Base-by-base conservation (phyloP, 805 yeast genomes). In the Metschnikowia borealis region DNA sequence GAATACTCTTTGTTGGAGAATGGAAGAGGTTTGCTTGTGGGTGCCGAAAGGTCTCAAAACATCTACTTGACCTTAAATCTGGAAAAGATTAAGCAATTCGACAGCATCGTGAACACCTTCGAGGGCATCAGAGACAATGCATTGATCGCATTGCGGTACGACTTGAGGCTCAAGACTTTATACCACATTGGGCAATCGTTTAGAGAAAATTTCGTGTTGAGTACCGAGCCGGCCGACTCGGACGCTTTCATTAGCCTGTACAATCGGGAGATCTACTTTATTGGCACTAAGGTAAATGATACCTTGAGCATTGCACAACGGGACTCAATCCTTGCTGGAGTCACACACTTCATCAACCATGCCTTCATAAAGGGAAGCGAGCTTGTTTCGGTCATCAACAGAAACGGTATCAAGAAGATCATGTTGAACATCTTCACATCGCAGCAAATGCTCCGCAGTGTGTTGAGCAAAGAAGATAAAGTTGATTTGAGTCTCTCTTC, bases 381-480 rank as follows among this genome's bases (percentile, higher is more conserved):
- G 23, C 65, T 77, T 47, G 70, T 87, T 7, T 64, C 65, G 18
- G 74, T 71, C 44, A 69, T 84, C 58, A 84, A 83, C 62, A 67
- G 68, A 17, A 74, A 77, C 53, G 91, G 92, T 33, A 72, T 84
- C 49, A 77, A 79, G 56, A 77, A 80, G 55, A 68, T 86, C 53
- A 68, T 80, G 51, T 70, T 81, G 56, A 85, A 85, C 61, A 80
- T 86, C 18, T 72, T 81, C 47, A 82, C 85, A 0, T 65, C 85
- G 39, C 89, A 84, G 66, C 91, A 85, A 62, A 79, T 83, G 78
- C 73, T 86, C 49, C 75, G 86, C 52, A 81, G 79, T 52, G 74
- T 85, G 33, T 75, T 80, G 61, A 61, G 65, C 21, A 71, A 74
- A 51, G 82, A 85, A 0, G 77, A 76, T 36, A 70, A 70, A 17